These are phyloP conservation scores for Elsinoe australis DNA, from an alignment of 2,329 filamentous ascomycete genomes.

Conservation along the genomic window DNA sequence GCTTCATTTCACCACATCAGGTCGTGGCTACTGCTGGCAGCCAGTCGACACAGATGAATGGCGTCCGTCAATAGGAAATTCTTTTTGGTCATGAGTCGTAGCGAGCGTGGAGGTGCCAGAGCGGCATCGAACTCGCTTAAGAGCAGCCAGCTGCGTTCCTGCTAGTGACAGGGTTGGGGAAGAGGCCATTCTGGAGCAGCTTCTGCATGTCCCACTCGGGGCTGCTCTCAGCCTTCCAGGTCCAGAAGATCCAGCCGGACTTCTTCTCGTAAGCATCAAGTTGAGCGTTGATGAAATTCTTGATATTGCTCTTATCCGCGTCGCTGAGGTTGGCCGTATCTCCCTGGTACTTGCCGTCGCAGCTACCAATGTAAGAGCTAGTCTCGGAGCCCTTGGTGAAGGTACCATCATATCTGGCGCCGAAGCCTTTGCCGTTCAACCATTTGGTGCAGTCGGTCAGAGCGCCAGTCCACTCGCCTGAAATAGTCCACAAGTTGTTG, in stretches of 20 bases:
- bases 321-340: constrained; percentile 35
- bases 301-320: constrained; percentile 38
- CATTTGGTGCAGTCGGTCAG: constrained; percentile 44
- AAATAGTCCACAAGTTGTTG: constrained; percentile 41
- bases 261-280: constrained; percentile 43
- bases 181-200: constrained; percentile 34
- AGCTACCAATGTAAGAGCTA: constrained; percentile 36
- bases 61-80: not conserved
- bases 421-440: constrained; percentile 42
- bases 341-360: constrained; percentile 39
- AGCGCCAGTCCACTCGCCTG: constrained; percentile 43
- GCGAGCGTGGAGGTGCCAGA: constrained; percentile 4
- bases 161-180: constrained; percentile 24
- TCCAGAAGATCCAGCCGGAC: constrained; percentile 45
- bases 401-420: constrained; percentile 40
- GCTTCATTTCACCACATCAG: not conserved
- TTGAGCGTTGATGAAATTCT: constrained; percentile 41
- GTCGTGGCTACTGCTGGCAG: not conserved
- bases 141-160: constrained; percentile 7
- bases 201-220: constrained; percentile 45
- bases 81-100: constrained; percentile 14
- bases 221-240: constrained; percentile 44
- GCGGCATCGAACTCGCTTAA: not conserved
- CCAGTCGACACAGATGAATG: not conserved
- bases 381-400: constrained; percentile 29